Base-by-base conservation (phyloP, 257 asterid genomes). In the Fraxinus excelsior region DNA sequence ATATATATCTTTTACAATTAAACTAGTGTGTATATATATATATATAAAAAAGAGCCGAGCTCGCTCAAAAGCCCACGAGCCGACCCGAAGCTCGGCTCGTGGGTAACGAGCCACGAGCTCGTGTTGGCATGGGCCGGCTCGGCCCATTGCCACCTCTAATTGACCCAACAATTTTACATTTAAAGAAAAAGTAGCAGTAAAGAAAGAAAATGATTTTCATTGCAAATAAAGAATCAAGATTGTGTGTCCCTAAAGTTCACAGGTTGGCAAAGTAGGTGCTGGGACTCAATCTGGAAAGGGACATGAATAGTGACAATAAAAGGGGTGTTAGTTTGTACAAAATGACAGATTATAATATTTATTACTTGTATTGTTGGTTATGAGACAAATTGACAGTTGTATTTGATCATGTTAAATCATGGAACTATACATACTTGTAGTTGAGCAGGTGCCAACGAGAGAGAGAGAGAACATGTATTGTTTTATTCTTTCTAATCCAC, bases 381-480 rank as follows among this genome's bases (percentile, higher is more conserved):
- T 71, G 80, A 77, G 90, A 87, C 91, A 85, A 71, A 77, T 80
- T 83, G 94, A 87, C 91, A 88, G 91, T 82, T 87, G 92, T 88
- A 81, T 68, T 71, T 89, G 90, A 82, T 85, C 97, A 90, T 91
- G 96, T 93, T 96, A 94, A 82, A 85, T 90, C 86, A 85, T 90
- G 80, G 67, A 56, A 81, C 73, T 74, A 81, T 56, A 2, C 38
- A 72, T 5, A 40, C 74, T 69, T 67, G 73, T 71, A 70, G 70
- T 72, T 68, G 68, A 49, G 87, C 94, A 87, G 85, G 91, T 89
- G 94, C 83, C 89, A 72, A 87, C 85, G 66, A 72, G 86, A 84
- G 78, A 76, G 75, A 69, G 88, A 74, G 67, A 80, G 81, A 25
- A 32, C 49, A 70, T 66, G 72, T 19, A n/a, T 29, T 72, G 7